Evolutionary conservation across 176 grass and related monocot species (phyloP), one percentile per base, ranked within the genome.

Genomic region (Aegilops umbellulata): DNA sequence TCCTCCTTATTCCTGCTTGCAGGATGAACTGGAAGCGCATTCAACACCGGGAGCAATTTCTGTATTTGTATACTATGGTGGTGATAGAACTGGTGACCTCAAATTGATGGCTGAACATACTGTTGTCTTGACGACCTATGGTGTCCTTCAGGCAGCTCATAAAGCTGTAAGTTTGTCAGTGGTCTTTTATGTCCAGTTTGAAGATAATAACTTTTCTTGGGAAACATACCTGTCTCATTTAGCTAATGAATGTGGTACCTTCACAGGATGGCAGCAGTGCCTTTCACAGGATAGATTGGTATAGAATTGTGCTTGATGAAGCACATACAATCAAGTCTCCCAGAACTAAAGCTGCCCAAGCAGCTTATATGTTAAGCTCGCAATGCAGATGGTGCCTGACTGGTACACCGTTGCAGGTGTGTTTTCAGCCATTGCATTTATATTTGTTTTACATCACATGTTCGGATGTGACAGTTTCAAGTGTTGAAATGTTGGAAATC

Each of bases 381-480:
- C 80, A 95, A 44, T 95, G 93, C 90, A 92, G 93, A 87, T 98
- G 93, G 95, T 98, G 95, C 78, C 92, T 98, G 76, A 98, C 95
- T 9, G 95, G 95, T 30, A 98, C 95, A 62, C 95, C 93, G 63
- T 90, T 98, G 63, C 95, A 98, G 82, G 91, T 98, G 25, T 35
- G 34, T 76, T 87, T 84, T 10, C 6, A 22, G n/a, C 60, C 60
- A 61, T 61, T 24, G 49, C n/a, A 24, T 61, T 61, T 61, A 11
- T 2, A 64, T 31, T 35, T 83, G 3, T 34, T 31, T 68, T 70
- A 66, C n/a, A 36, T 30, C 10, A 6, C 75, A 49, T 41, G 1
- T 3, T 89, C 83, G 13, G 76, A 66, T 41, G 67, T n/a, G 30
- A 67, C n/a, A 38, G 79, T 38, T 35, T 30, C 5, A 71, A 64